Evolutionary conservation across 768 basidiomycete species (phyloP).

Genomic region (Artomyces pyxidatus): DNA sequence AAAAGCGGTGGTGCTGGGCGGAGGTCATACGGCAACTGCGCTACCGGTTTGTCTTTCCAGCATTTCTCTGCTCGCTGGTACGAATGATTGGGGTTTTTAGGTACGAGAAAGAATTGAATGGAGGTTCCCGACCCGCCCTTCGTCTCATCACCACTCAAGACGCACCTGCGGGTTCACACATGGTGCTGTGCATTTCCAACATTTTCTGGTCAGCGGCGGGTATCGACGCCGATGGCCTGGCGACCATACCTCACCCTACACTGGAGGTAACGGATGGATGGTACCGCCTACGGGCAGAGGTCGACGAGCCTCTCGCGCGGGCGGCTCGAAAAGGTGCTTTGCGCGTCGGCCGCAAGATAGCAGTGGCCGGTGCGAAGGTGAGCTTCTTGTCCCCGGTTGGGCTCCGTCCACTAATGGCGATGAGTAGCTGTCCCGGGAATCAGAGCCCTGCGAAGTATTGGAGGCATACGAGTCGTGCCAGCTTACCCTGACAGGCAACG

Average conservation of each 20-base stretch:
- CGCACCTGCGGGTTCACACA: conserved; percentile 65
- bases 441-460: conserved; percentile 76
- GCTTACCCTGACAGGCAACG: conserved; percentile 74
- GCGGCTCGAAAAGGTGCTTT: conserved; percentile 64
- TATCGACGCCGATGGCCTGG: conserved; percentile 29
- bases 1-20: conserved; percentile 71
- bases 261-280: conserved; percentile 97
- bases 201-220: conserved; percentile 46
- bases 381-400: conserved; percentile 19
- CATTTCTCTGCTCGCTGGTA: neutral
- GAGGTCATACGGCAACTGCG: conserved; percentile 78
- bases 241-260: conserved; percentile 39
- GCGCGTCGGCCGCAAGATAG: conserved; percentile 75
- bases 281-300: conserved; percentile 76
- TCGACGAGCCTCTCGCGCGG: conserved; percentile 66
- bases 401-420: conserved; percentile 29
- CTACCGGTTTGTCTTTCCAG: conserved; percentile 56
- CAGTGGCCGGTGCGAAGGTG: conserved; percentile 72
- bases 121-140: conserved; percentile 71
- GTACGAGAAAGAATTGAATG: conserved; percentile 39
- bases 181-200: conserved; percentile 78
- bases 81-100: conserved; percentile 18
- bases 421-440: conserved; percentile 32
- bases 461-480: conserved; percentile 66
- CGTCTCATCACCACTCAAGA: conserved; percentile 80